phyloP scores from a whole-genome alignment of 106 monocot species.

The Dendrobium huoshanense region DNA sequence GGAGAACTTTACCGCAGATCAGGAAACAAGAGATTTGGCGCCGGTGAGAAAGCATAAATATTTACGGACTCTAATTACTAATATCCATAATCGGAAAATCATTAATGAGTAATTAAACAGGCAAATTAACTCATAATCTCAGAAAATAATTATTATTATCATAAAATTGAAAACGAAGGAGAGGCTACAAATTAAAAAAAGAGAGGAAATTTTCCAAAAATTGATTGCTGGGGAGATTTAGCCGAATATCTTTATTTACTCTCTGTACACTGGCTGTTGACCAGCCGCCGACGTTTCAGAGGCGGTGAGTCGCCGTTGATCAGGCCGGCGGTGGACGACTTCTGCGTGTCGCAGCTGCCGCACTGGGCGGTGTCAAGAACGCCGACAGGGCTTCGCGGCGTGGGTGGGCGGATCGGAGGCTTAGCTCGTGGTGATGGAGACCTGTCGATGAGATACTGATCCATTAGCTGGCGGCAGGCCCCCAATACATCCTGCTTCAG shows the following conservation, averaged over 20 bases:
- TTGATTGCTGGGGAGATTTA: neutral
- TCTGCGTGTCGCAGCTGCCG: conserved; percentile 46
- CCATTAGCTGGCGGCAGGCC: conserved; percentile 54
- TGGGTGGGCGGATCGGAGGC: conserved; percentile 5
- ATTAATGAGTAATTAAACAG: no score
- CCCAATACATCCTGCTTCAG: conserved; percentile 38
- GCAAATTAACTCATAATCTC: no score
- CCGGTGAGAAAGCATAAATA: no score
- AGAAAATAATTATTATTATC: no score
- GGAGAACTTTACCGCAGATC: no score
- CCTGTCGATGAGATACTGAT: conserved; percentile 36
- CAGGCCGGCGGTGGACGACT: conserved; percentile 10
- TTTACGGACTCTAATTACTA: no score
- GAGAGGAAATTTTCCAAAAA: no score
- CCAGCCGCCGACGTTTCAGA: conserved; percentile 23
- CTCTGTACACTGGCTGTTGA: conserved; percentile 20
- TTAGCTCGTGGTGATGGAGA: conserved; percentile 12
- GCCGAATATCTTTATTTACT: neutral
- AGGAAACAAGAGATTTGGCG: no score
- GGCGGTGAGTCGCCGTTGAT: conserved; percentile 4
- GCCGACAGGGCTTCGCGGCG: conserved; percentile 54
- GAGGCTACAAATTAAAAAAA: no score
- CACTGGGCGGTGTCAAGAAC: conserved; percentile 71
- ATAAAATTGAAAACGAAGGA: no score
- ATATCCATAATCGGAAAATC: no score